Percentiles rank a stretch among this genome's conserved stretches.
Conservation (phyloP, 2,329 filamentous ascomycete genomes). For the Xylaria sp. region DNA sequence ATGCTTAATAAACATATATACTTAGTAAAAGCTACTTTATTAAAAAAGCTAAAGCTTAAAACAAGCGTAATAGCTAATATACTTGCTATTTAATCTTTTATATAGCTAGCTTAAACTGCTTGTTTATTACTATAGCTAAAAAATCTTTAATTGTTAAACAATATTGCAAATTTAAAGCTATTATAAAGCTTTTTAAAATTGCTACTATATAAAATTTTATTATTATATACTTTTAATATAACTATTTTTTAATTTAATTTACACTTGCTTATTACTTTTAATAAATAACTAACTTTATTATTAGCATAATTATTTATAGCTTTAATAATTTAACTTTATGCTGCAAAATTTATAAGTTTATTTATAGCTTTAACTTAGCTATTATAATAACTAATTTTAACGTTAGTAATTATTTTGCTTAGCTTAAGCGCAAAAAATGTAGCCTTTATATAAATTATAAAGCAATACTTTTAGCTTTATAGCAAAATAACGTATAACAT, state of each 20-base stretch:
- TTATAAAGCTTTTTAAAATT: not conserved
- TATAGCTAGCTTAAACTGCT: no score
- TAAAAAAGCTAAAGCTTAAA: no score
- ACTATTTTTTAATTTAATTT: not conserved
- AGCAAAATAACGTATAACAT: not conserved
- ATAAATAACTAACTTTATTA: slow-evolving; percentile 3
- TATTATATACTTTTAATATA: not conserved
- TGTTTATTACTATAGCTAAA: no score
- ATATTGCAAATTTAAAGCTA: not conserved
- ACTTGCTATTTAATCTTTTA: no score
- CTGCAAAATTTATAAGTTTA: slow-evolving; percentile 6
- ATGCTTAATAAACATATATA: no score
- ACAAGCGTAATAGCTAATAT: no score
- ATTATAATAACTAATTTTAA: not conserved
- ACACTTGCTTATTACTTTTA: not conserved
- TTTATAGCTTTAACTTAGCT: not conserved
- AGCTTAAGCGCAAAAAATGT: not conserved
- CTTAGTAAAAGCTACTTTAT: no score
- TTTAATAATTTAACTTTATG: slow-evolving; percentile 10
- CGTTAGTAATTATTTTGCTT: slow-evolving; percentile 1
- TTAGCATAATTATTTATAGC: slow-evolving; percentile 10
- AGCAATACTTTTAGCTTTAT: not conserved
- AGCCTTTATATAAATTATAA: not conserved
- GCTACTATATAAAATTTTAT: not conserved
- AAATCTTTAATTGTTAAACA: slow-evolving; percentile 5